Percentiles rank a stretch among this genome's conserved stretches.
Conservation (phyloP, 192 early-diverging fungal genomes). For the Coemansia sp. region DNA sequence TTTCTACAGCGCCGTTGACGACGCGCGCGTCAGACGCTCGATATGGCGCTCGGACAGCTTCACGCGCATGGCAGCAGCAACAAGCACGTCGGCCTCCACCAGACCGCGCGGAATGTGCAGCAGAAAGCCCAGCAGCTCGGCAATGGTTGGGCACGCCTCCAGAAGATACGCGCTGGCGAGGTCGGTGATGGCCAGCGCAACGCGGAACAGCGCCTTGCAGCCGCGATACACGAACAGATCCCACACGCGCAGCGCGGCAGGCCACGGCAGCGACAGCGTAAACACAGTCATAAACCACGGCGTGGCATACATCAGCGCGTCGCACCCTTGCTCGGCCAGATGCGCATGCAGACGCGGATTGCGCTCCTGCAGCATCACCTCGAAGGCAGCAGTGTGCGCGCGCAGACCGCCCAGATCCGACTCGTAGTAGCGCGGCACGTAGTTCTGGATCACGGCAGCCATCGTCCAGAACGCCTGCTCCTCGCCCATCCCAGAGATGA, state of each 20-base stretch:
- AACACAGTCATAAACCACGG: slow-evolving; percentile 94
- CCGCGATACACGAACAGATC: slow-evolving; percentile 84
- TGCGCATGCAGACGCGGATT: slow-evolving; percentile 67
- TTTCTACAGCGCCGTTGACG: neutral
- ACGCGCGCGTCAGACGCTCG: slow-evolving; percentile 36
- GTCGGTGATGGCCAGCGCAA: slow-evolving; percentile 75
- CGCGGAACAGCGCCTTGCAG: slow-evolving; percentile 79
- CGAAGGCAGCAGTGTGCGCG: slow-evolving; percentile 83
- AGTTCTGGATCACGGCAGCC: slow-evolving; percentile 69
- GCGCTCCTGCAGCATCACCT: slow-evolving; percentile 68
- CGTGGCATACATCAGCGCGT: slow-evolving; percentile 87
- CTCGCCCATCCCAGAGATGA: slow-evolving; percentile 77
- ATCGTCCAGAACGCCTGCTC: slow-evolving; percentile 92
- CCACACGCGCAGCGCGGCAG: slow-evolving; percentile 84
- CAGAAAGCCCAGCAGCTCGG: slow-evolving; percentile 74
- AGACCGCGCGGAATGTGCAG: slow-evolving; percentile 71
- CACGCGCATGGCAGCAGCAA: slow-evolving; percentile 71
- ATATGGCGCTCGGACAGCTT: slow-evolving; percentile 63
- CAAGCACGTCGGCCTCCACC: slow-evolving; percentile 57
- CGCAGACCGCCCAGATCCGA: slow-evolving; percentile 71
- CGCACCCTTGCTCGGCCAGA: slow-evolving; percentile 71
- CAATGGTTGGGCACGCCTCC: slow-evolving; percentile 70
- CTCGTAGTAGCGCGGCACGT: slow-evolving; percentile 79
- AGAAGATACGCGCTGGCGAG: slow-evolving; percentile 64
- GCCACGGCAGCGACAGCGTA: slow-evolving; percentile 86